Evolutionary conservation across 2,329 filamentous ascomycete genomes (phyloP), one percentile per base, ranked within the genome.

Genomic region (Chrysoporthe puriensis): DNA sequence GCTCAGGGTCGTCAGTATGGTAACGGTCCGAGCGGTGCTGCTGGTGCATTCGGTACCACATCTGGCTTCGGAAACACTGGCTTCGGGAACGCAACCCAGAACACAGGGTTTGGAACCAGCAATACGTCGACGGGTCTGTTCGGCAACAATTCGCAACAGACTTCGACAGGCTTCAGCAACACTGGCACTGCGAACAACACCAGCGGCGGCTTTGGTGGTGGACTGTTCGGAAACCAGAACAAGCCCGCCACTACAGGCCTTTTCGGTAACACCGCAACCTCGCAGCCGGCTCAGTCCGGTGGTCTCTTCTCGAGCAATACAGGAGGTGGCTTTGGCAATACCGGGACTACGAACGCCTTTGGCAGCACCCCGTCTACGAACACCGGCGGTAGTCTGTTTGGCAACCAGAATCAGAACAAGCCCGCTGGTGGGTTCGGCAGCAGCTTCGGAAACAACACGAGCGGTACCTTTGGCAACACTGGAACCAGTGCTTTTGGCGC

Each of bases 21-120:
- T 44, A 97, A 95, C 78, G 96, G 94, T 43, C 97, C 95, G 78
- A 86, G 87, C 54, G 93, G 91, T 70, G 93, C 93, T 42, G 91
- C 94, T 72, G 94, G 94, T 68, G 92, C 91, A 8, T 97, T 97
- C 78, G 95, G 94, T 21, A 84, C 89, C 36, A 78, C 77, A 72
- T 84, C 84, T 26, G 78, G 78, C 60, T 84, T 86, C 72, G 80
- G 79, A 0, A 75, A 74, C 54, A 82, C 84, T 9, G 85, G 85
- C 40, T 85, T 85, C 64, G 82, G 83, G 40, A 70, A 79, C 44
- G 81, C 73, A 68, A 77, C 77, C 70, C 77, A 76, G 64, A 79
- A 80, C 9, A 74, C 76, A 18, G 76, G 78, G 59, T 78, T 74
- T 73, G 81, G 72, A 68, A 67, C 73, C 50, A 72, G 74, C 36